These are phyloP conservation scores for Spathaspora girioi DNA, from an alignment of 805 yeast genomes.

Conservation along the genomic window DNA sequence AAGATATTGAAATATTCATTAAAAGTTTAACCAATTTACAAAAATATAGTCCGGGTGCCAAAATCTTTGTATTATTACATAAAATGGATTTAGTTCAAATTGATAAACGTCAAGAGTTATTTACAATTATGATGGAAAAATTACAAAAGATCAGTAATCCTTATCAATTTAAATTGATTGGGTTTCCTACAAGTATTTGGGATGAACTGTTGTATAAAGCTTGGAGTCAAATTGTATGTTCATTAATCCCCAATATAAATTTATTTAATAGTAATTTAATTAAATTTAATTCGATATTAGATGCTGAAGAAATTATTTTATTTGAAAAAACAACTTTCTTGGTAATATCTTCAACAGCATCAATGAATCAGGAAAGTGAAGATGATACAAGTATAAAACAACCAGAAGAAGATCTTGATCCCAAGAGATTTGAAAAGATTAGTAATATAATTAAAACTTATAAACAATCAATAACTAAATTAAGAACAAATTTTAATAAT, in stretches of 20 bases:
- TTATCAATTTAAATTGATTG: constrained; percentile 60
- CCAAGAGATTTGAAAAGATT: constrained; percentile 90
- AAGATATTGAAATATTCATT: constrained; percentile 89
- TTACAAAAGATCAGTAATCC: constrained; percentile 72
- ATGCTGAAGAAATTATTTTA: constrained; percentile 85
- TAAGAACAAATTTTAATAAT: constrained; percentile 79
- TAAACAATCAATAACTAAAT: constrained; percentile 85
- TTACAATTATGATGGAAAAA: constrained; percentile 78
- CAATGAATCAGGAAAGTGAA: constrained; percentile 21
- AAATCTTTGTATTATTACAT: constrained; percentile 86
- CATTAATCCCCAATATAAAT: constrained; percentile 88
- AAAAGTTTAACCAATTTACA: constrained; percentile 77
- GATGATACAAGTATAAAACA: not conserved
- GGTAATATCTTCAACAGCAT: constrained; percentile 62
- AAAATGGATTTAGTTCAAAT: constrained; percentile 94
- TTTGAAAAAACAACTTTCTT: constrained; percentile 93
- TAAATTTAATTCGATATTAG: constrained; percentile 66
- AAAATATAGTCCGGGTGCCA: constrained; percentile 85
- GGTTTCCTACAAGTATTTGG: constrained; percentile 96
- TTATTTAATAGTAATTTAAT: constrained; percentile 72
- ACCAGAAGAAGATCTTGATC: constrained; percentile 50
- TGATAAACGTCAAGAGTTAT: constrained; percentile 80
- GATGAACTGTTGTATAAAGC: constrained; percentile 94
- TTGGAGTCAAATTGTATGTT: constrained; percentile 95
- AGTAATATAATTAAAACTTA: constrained; percentile 91